Percentiles rank a stretch among this genome's conserved stretches.
phyloP scores from a whole-genome alignment of 1,139 yeast species.

The Pichia sp. region DNA sequence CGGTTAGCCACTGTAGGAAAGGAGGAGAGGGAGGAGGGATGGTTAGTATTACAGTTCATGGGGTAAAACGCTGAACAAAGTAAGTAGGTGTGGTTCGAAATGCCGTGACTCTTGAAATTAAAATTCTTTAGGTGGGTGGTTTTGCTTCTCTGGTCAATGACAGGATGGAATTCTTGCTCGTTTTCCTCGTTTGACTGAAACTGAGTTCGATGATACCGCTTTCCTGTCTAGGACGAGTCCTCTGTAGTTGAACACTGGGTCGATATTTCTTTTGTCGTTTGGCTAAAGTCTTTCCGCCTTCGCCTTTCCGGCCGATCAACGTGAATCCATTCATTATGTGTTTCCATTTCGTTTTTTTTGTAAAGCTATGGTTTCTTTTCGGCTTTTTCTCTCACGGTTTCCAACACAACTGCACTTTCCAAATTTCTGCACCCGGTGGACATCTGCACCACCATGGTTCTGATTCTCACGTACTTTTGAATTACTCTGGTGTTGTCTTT shows the following conservation, averaged over 20 bases:
- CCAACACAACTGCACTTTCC: background rate
- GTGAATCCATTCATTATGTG: background rate
- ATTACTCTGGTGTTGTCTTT: constrained; percentile 18
- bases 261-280: too few relatives aligned
- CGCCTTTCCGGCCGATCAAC: too few relatives aligned
- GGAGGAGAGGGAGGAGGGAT: background rate
- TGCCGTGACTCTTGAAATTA: background rate
- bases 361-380: background rate
- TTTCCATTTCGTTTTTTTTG: background rate
- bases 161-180: background rate
- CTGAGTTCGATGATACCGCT: too few relatives aligned
- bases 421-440: background rate
- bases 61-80: background rate
- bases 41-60: constrained; percentile 15
- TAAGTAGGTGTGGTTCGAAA: background rate
- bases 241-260: too few relatives aligned
- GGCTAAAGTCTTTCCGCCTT: too few relatives aligned
- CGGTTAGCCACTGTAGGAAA: constrained; percentile 38
- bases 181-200: too few relatives aligned
- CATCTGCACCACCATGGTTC: background rate
- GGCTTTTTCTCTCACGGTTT: background rate
- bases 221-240: too few relatives aligned
- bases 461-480: constrained; percentile 14
- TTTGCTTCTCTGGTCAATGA: background rate
- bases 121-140: background rate